Percentiles rank a stretch among this genome's conserved stretches.
phyloP scores from a whole-genome alignment of 768 basidiomycete species.

The Suillus variegatus region DNA sequence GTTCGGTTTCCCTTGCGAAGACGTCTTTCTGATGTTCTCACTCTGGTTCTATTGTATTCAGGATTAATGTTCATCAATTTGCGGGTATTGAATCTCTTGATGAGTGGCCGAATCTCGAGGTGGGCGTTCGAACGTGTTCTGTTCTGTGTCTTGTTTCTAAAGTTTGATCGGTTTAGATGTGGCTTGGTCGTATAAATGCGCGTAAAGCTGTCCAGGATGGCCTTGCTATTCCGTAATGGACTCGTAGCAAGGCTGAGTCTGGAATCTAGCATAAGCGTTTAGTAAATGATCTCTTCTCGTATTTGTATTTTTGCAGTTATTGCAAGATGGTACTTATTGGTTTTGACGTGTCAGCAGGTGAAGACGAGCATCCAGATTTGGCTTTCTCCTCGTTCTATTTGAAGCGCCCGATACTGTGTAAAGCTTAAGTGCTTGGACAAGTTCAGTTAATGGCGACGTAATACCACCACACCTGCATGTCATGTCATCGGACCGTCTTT shows the following conservation, averaged over 20 bases:
- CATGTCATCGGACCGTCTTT: neutral
- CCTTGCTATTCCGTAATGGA: neutral
- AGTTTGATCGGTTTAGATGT: neutral
- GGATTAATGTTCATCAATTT: slow-evolving; percentile 35
- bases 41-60: slow-evolving; percentile 13
- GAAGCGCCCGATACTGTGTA: neutral
- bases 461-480: neutral
- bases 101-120: slow-evolving; percentile 41
- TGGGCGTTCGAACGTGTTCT: neutral
- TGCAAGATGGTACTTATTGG: neutral
- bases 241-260: neutral
- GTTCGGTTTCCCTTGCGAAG: slow-evolving; percentile 4
- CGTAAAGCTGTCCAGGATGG: neutral
- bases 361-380: neutral
- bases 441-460: neutral
- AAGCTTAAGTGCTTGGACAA: neutral
- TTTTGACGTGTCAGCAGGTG: neutral
- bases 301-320: neutral
- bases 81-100: slow-evolving; percentile 37
- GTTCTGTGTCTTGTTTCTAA: neutral
- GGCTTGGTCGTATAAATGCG: neutral
- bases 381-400: neutral
- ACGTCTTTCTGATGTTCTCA: neutral
- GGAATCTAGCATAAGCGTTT: neutral
- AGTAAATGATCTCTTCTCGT: neutral